These are phyloP conservation scores for Thermoascus crustaceus DNA, from an alignment of 2,329 filamentous ascomycete genomes.

Conservation along the genomic window DNA sequence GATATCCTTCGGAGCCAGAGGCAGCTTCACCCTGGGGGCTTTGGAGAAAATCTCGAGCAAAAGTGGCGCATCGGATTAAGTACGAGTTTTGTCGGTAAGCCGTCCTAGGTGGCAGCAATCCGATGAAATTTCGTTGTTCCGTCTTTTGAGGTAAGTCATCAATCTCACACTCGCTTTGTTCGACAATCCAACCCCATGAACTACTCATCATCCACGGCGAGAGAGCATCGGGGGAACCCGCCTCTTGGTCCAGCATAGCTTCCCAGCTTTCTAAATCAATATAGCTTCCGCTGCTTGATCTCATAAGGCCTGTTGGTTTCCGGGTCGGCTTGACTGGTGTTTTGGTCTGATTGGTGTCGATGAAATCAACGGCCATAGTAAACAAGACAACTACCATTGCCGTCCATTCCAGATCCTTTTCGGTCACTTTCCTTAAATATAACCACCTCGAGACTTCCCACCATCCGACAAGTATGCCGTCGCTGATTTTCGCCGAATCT, in stretches of 20 bases:
- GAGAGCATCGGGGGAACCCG: slow-evolving; percentile 31
- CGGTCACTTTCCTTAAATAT: slow-evolving; percentile 38
- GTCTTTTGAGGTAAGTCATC: no score
- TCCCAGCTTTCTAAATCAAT: slow-evolving; percentile 41
- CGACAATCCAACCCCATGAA: slow-evolving; percentile 70
- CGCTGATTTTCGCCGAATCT: slow-evolving; percentile 46
- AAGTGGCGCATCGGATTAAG: slow-evolving; percentile 42
- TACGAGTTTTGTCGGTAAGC: slow-evolving; percentile 34
- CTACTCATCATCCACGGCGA: slow-evolving; percentile 47
- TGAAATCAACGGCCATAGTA: slow-evolving; percentile 54
- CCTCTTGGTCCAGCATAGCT: slow-evolving; percentile 41
- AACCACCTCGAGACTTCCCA: slow-evolving; percentile 69
- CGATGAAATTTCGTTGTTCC: slow-evolving; percentile 13
- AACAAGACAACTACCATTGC: slow-evolving; percentile 57
- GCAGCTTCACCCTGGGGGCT: slow-evolving; percentile 51
- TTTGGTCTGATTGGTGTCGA: slow-evolving; percentile 28
- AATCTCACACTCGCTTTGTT: no score
- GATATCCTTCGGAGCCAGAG: slow-evolving; percentile 50
- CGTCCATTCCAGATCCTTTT: slow-evolving; percentile 59
- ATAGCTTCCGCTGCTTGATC: slow-evolving; percentile 43
- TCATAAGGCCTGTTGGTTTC: slow-evolving; percentile 36
- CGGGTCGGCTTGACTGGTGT: slow-evolving; percentile 28
- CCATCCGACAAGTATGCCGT: slow-evolving; percentile 60
- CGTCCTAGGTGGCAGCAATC: slow-evolving; percentile 12
- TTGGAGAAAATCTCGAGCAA: slow-evolving; percentile 58